Conservation (phyloP, 148 eudicot genomes). For the Beta vulgaris region DNA sequence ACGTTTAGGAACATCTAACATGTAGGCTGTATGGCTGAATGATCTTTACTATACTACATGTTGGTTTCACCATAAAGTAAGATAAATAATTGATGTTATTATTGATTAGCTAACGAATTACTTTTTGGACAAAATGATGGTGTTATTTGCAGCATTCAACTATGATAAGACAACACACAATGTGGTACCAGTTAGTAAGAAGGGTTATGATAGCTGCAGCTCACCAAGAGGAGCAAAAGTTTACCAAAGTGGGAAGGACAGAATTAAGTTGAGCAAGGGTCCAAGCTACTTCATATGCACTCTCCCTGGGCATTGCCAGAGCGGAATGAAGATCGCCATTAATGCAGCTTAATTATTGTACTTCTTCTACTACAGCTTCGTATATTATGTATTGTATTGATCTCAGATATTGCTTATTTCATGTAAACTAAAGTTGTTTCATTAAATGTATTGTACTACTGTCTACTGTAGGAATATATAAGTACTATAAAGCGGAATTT, state of each 20-base stretch:
- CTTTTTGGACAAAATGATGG: neutral
- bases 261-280: conserved; percentile 31
- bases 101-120: neutral
- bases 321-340: conserved; percentile 44
- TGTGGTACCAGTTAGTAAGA: conserved; percentile 35
- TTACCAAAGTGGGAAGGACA: conserved; percentile 36
- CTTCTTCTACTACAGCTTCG: too few relatives aligned
- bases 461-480: too few relatives aligned
- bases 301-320: conserved; percentile 35
- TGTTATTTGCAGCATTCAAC: conserved; percentile 39
- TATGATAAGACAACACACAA: conserved; percentile 33
- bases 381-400: too few relatives aligned
- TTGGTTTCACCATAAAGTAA: neutral
- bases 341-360: conserved; percentile 30
- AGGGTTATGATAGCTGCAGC: conserved; percentile 33
- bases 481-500: too few relatives aligned
- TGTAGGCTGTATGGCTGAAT: too few relatives aligned
- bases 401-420: too few relatives aligned
- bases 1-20: too few relatives aligned
- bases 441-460: too few relatives aligned
- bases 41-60: neutral
- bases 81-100: neutral
- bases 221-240: conserved; percentile 22
- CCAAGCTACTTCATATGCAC: conserved; percentile 46
- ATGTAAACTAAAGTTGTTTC: too few relatives aligned